A percentile compares a stretch with the other conserved stretches of the same genome.
These are phyloP conservation scores for Neofusicoccum cordaticola DNA, from an alignment of 2,329 filamentous ascomycete species.

Conservation along the genomic window DNA sequence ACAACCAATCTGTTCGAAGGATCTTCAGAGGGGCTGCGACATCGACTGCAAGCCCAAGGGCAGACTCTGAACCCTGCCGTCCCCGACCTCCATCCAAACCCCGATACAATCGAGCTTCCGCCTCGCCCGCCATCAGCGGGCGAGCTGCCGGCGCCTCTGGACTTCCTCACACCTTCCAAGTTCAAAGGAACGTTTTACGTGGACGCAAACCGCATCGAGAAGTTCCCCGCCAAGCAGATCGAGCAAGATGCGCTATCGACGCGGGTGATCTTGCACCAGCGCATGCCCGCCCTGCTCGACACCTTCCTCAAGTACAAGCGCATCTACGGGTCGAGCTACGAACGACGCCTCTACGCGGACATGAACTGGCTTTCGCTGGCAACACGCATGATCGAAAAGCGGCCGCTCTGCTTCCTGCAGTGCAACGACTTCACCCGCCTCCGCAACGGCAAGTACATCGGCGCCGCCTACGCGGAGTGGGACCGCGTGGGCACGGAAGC, in stretches of 20 bases:
- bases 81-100: background rate
- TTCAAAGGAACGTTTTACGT: background rate
- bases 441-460: slow-evolving; percentile 22
- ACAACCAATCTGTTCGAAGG: no score
- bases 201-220: slow-evolving; percentile 22
- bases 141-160: background rate
- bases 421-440: slow-evolving; percentile 26
- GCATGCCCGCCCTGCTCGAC: slow-evolving; percentile 25
- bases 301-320: slow-evolving; percentile 30
- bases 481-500: slow-evolving; percentile 26
- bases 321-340: slow-evolving; percentile 24
- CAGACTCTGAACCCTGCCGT: no score
- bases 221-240: slow-evolving; percentile 21
- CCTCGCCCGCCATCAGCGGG: background rate
- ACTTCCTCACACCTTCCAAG: slow-evolving; percentile 5
- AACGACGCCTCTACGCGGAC: slow-evolving; percentile 26
- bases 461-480: slow-evolving; percentile 23
- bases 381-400: slow-evolving; percentile 28
- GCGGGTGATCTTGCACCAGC: slow-evolving; percentile 28
- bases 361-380: slow-evolving; percentile 21
- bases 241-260: slow-evolving; percentile 24
- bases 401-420: slow-evolving; percentile 29
- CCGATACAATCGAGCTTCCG: background rate
- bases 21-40: no score
- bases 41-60: no score